Conservation (phyloP, 148 eudicot genomes). For the Polygonum maritimum region DNA sequence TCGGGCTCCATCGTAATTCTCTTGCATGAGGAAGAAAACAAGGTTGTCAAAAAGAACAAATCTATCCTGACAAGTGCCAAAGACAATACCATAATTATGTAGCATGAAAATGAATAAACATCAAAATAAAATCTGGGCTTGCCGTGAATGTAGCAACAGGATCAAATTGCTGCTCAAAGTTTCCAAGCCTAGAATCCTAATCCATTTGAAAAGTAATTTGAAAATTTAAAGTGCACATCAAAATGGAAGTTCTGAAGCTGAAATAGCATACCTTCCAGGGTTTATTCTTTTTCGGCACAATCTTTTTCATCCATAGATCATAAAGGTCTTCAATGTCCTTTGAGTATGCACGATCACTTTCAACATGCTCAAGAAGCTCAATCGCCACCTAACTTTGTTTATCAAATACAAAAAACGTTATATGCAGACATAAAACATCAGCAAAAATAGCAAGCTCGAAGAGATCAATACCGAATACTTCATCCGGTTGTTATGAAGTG, state of each 20-base stretch:
- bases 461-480: conserved; percentile 48
- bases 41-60: conserved; percentile 48
- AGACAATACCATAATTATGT: not conserved
- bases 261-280: conserved; percentile 34
- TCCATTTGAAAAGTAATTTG: not conserved
- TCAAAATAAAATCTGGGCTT: not conserved
- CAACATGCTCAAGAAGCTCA: conserved; percentile 38
- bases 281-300: conserved; percentile 29
- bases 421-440: not conserved
- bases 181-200: not conserved
- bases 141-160: not conserved
- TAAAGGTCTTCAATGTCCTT: conserved; percentile 18
- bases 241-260: not conserved
- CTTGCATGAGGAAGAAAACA: conserved; percentile 41
- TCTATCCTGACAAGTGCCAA: conserved; percentile 58
- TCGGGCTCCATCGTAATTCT: conserved; percentile 28
- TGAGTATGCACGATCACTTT: not conserved
- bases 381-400: conserved; percentile 38
- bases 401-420: not conserved
- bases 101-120: not conserved
- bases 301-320: conserved; percentile 55
- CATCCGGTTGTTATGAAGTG: conserved; percentile 28
- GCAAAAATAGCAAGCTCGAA: not conserved
- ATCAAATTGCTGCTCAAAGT: not conserved
- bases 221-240: not conserved